A percentile compares a stretch with the other conserved stretches of the same genome.
Conservation (phyloP, 805 yeast genomes). For the Wickerhamomyces hampshirensis region DNA sequence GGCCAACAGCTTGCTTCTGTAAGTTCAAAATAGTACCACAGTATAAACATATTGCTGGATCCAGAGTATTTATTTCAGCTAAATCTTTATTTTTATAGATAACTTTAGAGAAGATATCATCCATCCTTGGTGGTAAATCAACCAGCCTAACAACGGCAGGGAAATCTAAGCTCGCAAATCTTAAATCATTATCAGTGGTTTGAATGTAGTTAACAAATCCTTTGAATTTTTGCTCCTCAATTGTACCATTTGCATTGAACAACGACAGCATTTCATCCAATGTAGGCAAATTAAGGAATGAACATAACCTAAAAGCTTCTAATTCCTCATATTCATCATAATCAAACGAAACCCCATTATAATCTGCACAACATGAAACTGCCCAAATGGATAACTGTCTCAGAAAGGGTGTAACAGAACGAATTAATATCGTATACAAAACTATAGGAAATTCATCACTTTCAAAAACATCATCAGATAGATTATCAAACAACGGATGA, state of each 20-base stretch:
- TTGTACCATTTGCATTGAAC: constrained; percentile 11
- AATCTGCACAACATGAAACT: constrained; percentile 46
- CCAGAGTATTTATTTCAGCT: constrained; percentile 39
- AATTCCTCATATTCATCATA: constrained; percentile 23
- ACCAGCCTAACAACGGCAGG: constrained; percentile 64
- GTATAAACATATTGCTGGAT: constrained; percentile 82
- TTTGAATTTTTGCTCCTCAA: constrained; percentile 23
- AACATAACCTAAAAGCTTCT: constrained; percentile 54
- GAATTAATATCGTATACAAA: constrained; percentile 50
- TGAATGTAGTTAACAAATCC: constrained; percentile 16
- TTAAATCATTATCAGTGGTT: constrained; percentile 18
- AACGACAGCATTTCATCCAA: constrained; percentile 23
- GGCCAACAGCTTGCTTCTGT: constrained; percentile 55
- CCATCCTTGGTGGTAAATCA: constrained; percentile 61
- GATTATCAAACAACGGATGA: constrained; percentile 23
- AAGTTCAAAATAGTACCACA: constrained; percentile 68
- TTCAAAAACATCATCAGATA: constrained; percentile 25
- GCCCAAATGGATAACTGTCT: constrained; percentile 57
- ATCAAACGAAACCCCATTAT: constrained; percentile 28
- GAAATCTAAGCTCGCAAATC: constrained; percentile 39
- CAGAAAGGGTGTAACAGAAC: constrained; percentile 57
- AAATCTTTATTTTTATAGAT: constrained; percentile 41
- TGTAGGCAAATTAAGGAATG: constrained; percentile 42
- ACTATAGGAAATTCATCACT: constrained; percentile 31
- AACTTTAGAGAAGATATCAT: constrained; percentile 59